phyloP scores from a whole-genome alignment of 176 grass and related monocot genomes.

The Musa itinerans region DNA sequence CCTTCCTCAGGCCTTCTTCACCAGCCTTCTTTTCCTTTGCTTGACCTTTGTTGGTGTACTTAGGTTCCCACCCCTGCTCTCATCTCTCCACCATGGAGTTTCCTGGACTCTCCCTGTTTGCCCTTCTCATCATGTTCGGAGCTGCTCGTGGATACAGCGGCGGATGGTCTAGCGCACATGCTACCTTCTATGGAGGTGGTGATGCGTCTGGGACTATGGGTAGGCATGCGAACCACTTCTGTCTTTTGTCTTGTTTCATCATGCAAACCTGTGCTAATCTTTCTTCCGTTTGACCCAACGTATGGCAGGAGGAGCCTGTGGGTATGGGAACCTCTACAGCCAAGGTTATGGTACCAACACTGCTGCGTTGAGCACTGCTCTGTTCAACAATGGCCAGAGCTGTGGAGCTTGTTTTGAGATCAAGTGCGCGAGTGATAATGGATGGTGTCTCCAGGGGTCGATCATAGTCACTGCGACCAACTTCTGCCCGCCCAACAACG shows the following conservation, averaged over 20 bases:
- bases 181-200: conserved; percentile 36
- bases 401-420: conserved; percentile 79
- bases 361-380: conserved; percentile 51
- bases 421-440: conserved; percentile 16
- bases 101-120: not conserved
- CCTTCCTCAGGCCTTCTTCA: not conserved
- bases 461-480: conserved; percentile 76
- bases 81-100: not conserved
- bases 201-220: conserved; percentile 45
- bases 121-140: not conserved
- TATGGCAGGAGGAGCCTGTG: conserved; percentile 56
- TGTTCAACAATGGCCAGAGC: conserved; percentile 55
- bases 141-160: not conserved
- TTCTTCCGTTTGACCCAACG: not conserved
- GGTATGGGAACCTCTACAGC: conserved; percentile 70
- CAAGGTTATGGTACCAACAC: conserved; percentile 70
- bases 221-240: not conserved
- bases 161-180: conserved; percentile 12
- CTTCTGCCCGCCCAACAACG: conserved; percentile 68
- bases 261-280: not conserved
- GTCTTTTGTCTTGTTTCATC: not conserved
- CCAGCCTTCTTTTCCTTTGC: not conserved
- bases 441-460: conserved; percentile 38
- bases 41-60: not conserved
- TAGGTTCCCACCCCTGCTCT: not conserved